A percentile compares a stretch with the other conserved stretches of the same genome.
Conservation (phyloP, 2,329 filamentous ascomycete genomes). For the Stagonosporopsis cucurbitacearum region DNA sequence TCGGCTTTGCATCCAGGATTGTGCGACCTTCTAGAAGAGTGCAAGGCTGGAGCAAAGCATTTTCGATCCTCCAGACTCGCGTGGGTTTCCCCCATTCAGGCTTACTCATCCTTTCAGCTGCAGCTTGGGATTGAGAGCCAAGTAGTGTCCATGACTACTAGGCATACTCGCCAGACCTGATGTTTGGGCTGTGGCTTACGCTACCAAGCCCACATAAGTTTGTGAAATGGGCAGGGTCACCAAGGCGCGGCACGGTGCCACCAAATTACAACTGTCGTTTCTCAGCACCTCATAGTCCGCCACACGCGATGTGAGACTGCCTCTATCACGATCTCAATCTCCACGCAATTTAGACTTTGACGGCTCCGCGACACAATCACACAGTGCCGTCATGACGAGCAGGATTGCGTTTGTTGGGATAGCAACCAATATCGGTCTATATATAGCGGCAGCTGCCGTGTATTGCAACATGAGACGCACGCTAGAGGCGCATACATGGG, state of each 20-base stretch:
- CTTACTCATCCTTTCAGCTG: not conserved
- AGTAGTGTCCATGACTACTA: not conserved
- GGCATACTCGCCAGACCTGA: not conserved
- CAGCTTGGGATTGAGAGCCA: not conserved
- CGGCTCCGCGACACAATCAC: not conserved
- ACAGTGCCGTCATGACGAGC: constrained; percentile 4
- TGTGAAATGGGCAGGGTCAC: not conserved
- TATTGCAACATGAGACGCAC: not conserved
- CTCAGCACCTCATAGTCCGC: constrained; percentile 1
- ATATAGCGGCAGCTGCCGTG: constrained; percentile 9
- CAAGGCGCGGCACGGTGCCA: not conserved
- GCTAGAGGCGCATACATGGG: constrained; percentile 9
- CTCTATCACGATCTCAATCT: not conserved
- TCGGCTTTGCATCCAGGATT: not conserved
- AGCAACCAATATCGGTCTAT: constrained; percentile 14
- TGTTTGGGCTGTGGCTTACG: constrained; percentile 10
- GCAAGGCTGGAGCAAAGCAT: constrained; percentile 2
- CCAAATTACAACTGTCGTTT: constrained; percentile 2
- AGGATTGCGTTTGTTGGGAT: constrained; percentile 11
- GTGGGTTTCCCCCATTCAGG: not conserved
- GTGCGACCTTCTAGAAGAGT: constrained; percentile 6
- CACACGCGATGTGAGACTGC: constrained; percentile 5
- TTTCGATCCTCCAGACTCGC: not conserved
- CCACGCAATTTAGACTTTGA: not conserved
- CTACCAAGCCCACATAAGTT: not conserved